Percentiles rank a stretch among this genome's conserved stretches.
phyloP scores from a whole-genome alignment of 768 basidiomycete genomes.

The Tulasnella calospora region DNA sequence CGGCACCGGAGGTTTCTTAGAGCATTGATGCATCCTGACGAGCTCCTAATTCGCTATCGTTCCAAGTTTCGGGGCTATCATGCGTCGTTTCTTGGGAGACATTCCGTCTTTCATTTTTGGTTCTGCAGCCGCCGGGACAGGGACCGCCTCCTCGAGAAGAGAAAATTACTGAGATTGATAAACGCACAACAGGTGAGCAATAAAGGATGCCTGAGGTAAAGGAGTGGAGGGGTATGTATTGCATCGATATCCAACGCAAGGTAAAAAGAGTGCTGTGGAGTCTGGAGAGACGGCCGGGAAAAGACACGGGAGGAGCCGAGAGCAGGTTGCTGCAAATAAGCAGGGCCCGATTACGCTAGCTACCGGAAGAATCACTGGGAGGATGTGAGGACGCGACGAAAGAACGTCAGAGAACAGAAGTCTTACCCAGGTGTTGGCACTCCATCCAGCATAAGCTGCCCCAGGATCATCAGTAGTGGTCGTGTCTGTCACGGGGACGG shows the following conservation, averaged over 20 bases:
- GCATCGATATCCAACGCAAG: not conserved
- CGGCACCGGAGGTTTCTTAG: too few relatives aligned
- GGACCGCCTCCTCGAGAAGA: too few relatives aligned
- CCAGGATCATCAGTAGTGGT: not conserved
- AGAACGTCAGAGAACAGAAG: not conserved
- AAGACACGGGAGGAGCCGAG: not conserved
- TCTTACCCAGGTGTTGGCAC: not conserved
- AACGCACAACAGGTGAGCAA: not conserved
- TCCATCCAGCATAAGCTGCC: not conserved
- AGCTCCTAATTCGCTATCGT: too few relatives aligned
- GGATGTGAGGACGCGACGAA: not conserved
- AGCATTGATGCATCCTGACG: too few relatives aligned
- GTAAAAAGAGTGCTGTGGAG: not conserved
- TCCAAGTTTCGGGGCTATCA: too few relatives aligned
- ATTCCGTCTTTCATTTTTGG: too few relatives aligned
- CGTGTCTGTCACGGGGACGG: not conserved
- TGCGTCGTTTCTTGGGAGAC: too few relatives aligned
- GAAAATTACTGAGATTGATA: not conserved
- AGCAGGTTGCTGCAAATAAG: not conserved
- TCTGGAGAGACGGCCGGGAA: too few relatives aligned
- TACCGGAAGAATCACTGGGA: not conserved
- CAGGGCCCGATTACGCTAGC: not conserved
- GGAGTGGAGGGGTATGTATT: not conserved
- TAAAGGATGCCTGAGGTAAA: not conserved
- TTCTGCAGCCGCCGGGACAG: too few relatives aligned